phyloP scores from a whole-genome alignment of 148 eudicot species.

The Nepenthes gracilis region DNA sequence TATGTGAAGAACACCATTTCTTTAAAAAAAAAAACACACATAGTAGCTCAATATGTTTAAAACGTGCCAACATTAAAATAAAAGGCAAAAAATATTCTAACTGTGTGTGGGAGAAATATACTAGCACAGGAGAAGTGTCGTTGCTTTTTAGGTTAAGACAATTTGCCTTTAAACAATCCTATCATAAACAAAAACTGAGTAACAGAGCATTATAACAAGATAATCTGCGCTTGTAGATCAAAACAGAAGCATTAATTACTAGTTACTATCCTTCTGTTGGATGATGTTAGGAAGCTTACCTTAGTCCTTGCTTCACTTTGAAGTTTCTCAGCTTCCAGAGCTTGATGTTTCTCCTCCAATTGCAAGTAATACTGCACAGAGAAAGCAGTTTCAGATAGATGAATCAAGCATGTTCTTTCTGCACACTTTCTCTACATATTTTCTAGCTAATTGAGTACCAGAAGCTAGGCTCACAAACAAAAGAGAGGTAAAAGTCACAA shows the following conservation, averaged over 20 bases:
- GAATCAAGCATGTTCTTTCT: background rate
- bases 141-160: background rate
- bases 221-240: background rate
- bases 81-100: no score
- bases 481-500: slow-evolving; percentile 13
- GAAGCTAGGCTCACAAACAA: slow-evolving; percentile 1
- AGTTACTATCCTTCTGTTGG: background rate
- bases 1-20: no score
- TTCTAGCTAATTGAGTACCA: background rate
- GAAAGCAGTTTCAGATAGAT: background rate
- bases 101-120: no score
- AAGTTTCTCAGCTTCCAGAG: slow-evolving; percentile 74
- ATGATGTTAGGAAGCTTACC: slow-evolving; percentile 31
- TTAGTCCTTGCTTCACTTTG: slow-evolving; percentile 66
- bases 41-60: no score
- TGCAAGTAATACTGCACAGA: slow-evolving; percentile 50
- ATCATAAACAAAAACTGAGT: background rate
- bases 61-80: no score
- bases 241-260: background rate
- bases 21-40: no score
- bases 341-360: slow-evolving; percentile 84
- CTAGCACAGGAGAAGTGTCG: no score
- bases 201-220: background rate
- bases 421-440: background rate
- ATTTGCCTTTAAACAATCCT: background rate